phyloP scores from a whole-genome alignment of 768 basidiomycete species.

The Amanita rubescens region DNA sequence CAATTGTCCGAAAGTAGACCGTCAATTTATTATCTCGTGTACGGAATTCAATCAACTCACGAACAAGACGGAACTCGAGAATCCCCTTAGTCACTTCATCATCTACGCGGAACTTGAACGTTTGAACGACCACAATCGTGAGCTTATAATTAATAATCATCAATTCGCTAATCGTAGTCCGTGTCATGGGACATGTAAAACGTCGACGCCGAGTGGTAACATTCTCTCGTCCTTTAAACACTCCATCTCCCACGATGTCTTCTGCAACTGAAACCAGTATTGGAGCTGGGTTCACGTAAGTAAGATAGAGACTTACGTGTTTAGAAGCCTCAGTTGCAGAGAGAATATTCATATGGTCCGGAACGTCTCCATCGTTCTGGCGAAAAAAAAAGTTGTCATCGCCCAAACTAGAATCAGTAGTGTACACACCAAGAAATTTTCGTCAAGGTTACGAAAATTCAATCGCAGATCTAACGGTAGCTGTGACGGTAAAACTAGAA shows the following conservation, averaged over 20 bases:
- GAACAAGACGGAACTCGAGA: no score
- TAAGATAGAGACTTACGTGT: conserved; percentile 42
- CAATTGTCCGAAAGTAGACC: neutral
- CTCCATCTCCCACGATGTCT: conserved; percentile 40
- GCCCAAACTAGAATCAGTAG: conserved; percentile 9
- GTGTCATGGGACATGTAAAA: conserved; percentile 14
- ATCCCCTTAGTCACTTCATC: no score
- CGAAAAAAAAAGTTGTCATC: no score
- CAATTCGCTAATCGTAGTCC: no score
- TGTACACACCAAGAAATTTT: conserved; percentile 45
- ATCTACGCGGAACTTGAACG: no score
- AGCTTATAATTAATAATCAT: no score
- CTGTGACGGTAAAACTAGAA: conserved; percentile 64
- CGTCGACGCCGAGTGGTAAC: conserved; percentile 50
- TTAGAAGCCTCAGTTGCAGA: conserved; percentile 45
- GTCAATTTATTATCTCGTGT: neutral
- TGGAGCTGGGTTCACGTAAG: conserved; percentile 8
- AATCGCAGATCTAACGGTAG: conserved; percentile 64
- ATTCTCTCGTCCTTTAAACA: conserved; percentile 42
- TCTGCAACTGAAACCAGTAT: conserved; percentile 38
- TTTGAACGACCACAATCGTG: no score
- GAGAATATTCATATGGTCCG: conserved; percentile 76
- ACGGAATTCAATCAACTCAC: neutral
- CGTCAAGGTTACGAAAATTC: conserved; percentile 65
- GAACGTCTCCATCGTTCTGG: conserved; percentile 49